Conservation (phyloP, 2,329 filamentous ascomycete species). For the Dothideomycetidae sp. region DNA sequence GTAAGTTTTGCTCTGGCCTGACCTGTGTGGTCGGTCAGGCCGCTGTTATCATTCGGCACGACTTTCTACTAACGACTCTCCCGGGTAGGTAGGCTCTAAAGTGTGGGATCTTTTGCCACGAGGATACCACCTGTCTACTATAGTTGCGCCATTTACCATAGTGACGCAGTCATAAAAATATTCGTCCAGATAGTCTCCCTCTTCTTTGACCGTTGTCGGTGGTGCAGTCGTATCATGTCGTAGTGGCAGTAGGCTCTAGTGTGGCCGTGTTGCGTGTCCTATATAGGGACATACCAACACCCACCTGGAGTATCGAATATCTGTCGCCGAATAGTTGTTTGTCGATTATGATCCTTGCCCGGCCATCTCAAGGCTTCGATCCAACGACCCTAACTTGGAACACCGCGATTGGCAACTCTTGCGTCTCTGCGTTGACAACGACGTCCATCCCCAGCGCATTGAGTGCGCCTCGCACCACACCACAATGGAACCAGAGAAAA, state of each 20-base stretch:
- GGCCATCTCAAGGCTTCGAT: conserved; percentile 46
- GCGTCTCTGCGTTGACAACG: conserved; percentile 80
- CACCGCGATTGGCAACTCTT: conserved; percentile 71
- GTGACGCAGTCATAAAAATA: no score
- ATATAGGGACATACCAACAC: no score
- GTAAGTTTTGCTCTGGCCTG: conserved; percentile 41
- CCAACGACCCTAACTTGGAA: conserved; percentile 89
- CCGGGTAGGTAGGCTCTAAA: conserved; percentile 10
- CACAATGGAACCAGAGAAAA: conserved; percentile 93
- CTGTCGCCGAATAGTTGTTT: no score
- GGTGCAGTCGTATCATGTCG: no score
- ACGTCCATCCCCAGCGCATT: conserved; percentile 84
- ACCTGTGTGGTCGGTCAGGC: background rate
- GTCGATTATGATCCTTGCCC: no score
- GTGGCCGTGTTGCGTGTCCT: no score
- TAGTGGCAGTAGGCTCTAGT: no score
- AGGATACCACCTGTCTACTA: no score
- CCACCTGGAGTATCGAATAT: no score
- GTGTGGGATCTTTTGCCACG: background rate
- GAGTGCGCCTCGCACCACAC: conserved; percentile 79
- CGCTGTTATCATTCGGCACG: background rate
- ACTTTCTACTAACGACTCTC: conserved; percentile 7
- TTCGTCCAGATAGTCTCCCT: no score
- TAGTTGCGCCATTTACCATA: no score
- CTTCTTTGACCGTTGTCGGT: no score